These are phyloP conservation scores for Leccinellum luteum DNA, from an alignment of 768 basidiomycete species.

Conservation along the genomic window DNA sequence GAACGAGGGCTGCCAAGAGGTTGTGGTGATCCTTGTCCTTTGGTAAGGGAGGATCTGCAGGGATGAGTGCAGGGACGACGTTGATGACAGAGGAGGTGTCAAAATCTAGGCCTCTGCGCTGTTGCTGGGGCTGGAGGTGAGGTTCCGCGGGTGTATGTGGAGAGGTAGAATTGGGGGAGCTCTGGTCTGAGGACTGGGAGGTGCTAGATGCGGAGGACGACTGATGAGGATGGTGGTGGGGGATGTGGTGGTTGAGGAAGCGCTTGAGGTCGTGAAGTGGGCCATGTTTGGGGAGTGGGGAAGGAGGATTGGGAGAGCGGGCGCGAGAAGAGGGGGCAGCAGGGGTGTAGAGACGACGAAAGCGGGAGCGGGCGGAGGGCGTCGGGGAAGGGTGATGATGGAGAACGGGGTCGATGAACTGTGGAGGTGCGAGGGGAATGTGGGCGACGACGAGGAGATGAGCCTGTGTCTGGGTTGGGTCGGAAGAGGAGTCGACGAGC, in stretches of 20 bases:
- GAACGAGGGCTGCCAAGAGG: slow-evolving; percentile 33
- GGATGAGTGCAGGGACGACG: slow-evolving; percentile 27
- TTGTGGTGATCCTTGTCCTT: slow-evolving; percentile 28
- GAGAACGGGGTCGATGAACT: neutral
- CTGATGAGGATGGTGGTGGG: slow-evolving; percentile 42
- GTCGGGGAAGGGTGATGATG: neutral
- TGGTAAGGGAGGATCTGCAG: slow-evolving; percentile 14
- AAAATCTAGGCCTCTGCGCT: slow-evolving; percentile 34
- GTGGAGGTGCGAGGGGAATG: neutral
- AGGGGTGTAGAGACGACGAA: slow-evolving; percentile 26
- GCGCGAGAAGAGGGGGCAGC: slow-evolving; percentile 5
- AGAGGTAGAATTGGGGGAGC: slow-evolving; percentile 23
- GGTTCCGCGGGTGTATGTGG: slow-evolving; percentile 31
- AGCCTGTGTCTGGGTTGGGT: neutral
- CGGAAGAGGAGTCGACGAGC: slow-evolving; percentile 10
- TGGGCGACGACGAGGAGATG: neutral
- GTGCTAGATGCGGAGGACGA: slow-evolving; percentile 20
- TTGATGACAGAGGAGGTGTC: slow-evolving; percentile 35
- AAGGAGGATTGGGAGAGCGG: neutral
- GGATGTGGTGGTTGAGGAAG: slow-evolving; percentile 91
- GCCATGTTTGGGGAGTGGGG: slow-evolving; percentile 42
- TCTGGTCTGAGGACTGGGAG: slow-evolving; percentile 26
- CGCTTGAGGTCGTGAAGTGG: slow-evolving; percentile 92
- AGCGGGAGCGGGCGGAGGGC: slow-evolving; percentile 25
- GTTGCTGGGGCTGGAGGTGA: slow-evolving; percentile 34